Evolutionary conservation across 805 yeast species (phyloP), one percentile per base, ranked within the genome.

Genomic region (Wickerhamiella hasegawae): DNA sequence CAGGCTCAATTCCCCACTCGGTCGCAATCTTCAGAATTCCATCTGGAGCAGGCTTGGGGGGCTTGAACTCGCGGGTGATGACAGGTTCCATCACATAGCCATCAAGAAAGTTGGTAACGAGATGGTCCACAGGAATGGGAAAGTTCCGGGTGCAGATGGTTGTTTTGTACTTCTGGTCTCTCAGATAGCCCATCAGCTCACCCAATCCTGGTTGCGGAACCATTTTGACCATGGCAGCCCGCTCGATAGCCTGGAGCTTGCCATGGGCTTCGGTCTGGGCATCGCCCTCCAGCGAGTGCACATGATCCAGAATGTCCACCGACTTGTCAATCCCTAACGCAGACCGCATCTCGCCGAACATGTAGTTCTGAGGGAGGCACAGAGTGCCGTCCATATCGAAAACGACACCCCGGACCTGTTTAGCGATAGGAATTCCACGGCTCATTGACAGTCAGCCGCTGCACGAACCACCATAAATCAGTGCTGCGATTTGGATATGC

Each of bases 301-400:
- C 62, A 45, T 65, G 65, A 19, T 58, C 63, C 4, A 76, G 53
- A 20, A 76, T 71, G 47, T 76, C 85, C 4, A 63, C 46, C 0
- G 54, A 44, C 28, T 58, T 57, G 11, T 48, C 49, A 9, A 74
- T 59, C 1, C 73, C 71, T 18, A 76, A 55, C 0, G 73, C 73
- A 16, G 62, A 58, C 38, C 82, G 60, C 82, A 76, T 75, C 32
- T 69, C 71, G 22, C 10, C 52, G 65, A 60, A 40, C 43, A 42
- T 42, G 31, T 37, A 37, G 18, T 28, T 45, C 48, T 75, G 82
- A 1, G 83, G 82, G 11, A 68, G 55, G 43, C 79, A 72, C 36
- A 78, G 49, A 0, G 87, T 78, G 4, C 85, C 85, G 49, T 78
- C 87, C 87, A 78, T 77, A 46, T 78, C 87, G 48, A 78, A 78